These are phyloP conservation scores for Conticribra weissflogii DNA, from an alignment of 108 stramenopile species.

Conservation along the genomic window DNA sequence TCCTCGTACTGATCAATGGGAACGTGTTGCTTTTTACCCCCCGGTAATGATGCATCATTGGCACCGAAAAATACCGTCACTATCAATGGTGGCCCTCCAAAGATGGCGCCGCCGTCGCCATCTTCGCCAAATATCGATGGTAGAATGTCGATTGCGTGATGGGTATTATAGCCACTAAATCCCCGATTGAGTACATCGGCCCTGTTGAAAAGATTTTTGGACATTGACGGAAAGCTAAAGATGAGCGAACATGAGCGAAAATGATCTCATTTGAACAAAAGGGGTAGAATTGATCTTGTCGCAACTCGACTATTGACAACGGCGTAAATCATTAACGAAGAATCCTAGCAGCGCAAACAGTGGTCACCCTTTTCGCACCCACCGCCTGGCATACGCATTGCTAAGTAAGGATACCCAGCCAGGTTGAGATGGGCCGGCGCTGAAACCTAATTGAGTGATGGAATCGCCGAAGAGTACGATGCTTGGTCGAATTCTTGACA, in stretches of 20 bases:
- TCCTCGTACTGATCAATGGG: slow-evolving; percentile 58
- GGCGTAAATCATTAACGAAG: too few species aligned
- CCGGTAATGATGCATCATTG: slow-evolving; percentile 67
- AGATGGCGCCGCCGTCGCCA: slow-evolving; percentile 1
- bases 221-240: too few species aligned
- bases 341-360: too few species aligned
- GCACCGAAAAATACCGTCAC: slow-evolving; percentile 75
- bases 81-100: slow-evolving; percentile 8
- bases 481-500: slow-evolving; percentile 5
- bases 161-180: slow-evolving; percentile 73
- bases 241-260: too few species aligned
- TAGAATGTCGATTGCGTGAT: slow-evolving; percentile 24
- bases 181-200: slow-evolving; percentile 83
- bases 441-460: slow-evolving; percentile 61
- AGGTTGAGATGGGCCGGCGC: slow-evolving; percentile 30
- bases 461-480: slow-evolving; percentile 78
- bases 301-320: too few species aligned
- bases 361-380: too few species aligned
- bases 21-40: slow-evolving; percentile 55
- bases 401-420: not conserved
- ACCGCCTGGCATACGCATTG: slow-evolving; percentile 52
- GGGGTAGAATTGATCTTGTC: too few species aligned
- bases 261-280: too few species aligned
- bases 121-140: slow-evolving; percentile 22
- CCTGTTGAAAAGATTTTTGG: too few species aligned